These are phyloP conservation scores for Paracoccidioides brasiliensis DNA, from an alignment of 2,329 filamentous ascomycete genomes.

Conservation along the genomic window DNA sequence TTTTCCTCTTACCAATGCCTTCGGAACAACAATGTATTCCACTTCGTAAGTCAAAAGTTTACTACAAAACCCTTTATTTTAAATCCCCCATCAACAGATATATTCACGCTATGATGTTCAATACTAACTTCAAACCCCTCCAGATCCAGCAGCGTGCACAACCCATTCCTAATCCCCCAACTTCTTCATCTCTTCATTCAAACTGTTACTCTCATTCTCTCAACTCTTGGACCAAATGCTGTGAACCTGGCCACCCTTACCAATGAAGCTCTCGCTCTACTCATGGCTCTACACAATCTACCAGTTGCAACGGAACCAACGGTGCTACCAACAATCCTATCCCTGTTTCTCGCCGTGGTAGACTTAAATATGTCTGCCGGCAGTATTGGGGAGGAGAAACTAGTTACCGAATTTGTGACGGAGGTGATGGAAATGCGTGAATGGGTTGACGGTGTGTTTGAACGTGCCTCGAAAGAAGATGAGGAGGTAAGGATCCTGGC, in stretches of 20 bases:
- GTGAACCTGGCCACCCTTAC: slow-evolving; percentile 68
- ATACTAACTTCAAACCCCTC: neutral
- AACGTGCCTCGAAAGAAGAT: slow-evolving; percentile 34
- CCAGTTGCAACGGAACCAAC: slow-evolving; percentile 46
- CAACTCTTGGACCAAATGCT: slow-evolving; percentile 70
- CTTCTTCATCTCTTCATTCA: slow-evolving; percentile 71
- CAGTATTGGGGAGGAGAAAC: slow-evolving; percentile 44
- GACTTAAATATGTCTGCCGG: slow-evolving; percentile 54
- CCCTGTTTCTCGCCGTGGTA: slow-evolving; percentile 64
- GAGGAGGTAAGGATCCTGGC: slow-evolving; percentile 45
- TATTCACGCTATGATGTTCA: neutral
- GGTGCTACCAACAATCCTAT: slow-evolving; percentile 62
- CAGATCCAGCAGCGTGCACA: slow-evolving; percentile 24
- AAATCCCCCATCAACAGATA: neutral
- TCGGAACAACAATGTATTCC: slow-evolving; percentile 50
- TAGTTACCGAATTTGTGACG: slow-evolving; percentile 62
- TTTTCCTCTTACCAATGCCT: slow-evolving; percentile 70
- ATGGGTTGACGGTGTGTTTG: slow-evolving; percentile 71
- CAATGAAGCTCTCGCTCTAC: slow-evolving; percentile 67
- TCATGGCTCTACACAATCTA: slow-evolving; percentile 51
- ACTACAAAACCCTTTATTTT: neutral
- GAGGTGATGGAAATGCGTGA: slow-evolving; percentile 75
- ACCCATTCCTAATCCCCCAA: slow-evolving; percentile 59
- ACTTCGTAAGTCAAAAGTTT: slow-evolving; percentile 30
- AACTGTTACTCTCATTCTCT: slow-evolving; percentile 69